These are phyloP conservation scores for Saccharomycopsis malanga DNA, from an alignment of 805 yeast species.

Conservation along the genomic window DNA sequence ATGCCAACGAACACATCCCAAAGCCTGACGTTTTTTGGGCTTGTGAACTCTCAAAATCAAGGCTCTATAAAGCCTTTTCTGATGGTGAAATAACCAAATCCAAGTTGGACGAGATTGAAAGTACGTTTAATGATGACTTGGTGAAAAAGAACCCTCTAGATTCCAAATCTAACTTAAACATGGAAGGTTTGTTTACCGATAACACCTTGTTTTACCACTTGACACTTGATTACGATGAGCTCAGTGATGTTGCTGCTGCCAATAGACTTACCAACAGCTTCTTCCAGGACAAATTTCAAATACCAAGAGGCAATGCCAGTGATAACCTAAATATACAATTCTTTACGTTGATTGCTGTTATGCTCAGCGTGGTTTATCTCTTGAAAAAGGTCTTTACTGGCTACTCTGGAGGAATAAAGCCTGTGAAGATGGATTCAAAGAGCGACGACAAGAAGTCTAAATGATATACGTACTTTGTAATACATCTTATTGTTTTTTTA, in stretches of 20 bases:
- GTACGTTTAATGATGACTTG: slow-evolving; percentile 7
- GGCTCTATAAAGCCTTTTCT: neutral
- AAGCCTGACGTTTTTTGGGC: slow-evolving; percentile 23
- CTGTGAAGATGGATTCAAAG: too few species aligned
- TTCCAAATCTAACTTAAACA: slow-evolving; percentile 10
- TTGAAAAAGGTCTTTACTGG: slow-evolving; percentile 1
- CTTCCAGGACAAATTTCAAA: slow-evolving; percentile 10
- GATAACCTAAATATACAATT: slow-evolving; percentile 4
- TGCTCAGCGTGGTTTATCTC: slow-evolving; percentile 8
- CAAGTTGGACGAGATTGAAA: slow-evolving; percentile 9
- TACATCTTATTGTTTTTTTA: too few species aligned
- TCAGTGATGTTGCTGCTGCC: too few species aligned
- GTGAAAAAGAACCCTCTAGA: slow-evolving; percentile 20
- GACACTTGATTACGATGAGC: neutral
- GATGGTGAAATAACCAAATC: neutral
- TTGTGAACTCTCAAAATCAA: slow-evolving; percentile 14
- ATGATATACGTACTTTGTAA: too few species aligned
- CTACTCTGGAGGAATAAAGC: neutral
- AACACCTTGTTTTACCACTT: slow-evolving; percentile 22
- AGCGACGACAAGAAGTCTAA: too few species aligned
- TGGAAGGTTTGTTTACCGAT: slow-evolving; percentile 21
- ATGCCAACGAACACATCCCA: slow-evolving; percentile 3
- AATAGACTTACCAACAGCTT: neutral
- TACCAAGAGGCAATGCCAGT: slow-evolving; percentile 9
- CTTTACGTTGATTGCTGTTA: neutral